These are phyloP conservation scores for Backusella mclennaniae DNA, from an alignment of 192 early-diverging fungal species.

Conservation along the genomic window DNA sequence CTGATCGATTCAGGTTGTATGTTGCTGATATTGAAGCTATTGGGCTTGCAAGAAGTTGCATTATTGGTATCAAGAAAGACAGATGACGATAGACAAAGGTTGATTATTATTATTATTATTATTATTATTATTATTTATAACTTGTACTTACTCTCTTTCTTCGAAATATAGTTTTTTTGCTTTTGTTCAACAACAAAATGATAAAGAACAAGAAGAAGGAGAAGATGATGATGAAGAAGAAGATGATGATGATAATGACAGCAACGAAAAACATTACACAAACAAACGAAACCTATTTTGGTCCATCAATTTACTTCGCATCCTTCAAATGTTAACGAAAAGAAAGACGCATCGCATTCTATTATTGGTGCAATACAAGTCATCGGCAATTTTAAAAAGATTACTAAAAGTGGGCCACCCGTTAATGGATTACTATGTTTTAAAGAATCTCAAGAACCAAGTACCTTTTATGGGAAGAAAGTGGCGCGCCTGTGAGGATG, in stretches of 20 bases:
- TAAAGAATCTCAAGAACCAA: constrained; percentile 82
- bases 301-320: constrained; percentile 70
- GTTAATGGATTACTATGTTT: constrained; percentile 64
- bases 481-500: constrained; percentile 65
- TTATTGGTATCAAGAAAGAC: constrained; percentile 46
- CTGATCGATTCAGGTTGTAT: constrained; percentile 82
- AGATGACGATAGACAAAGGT: constrained; percentile 49
- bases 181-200: not conserved
- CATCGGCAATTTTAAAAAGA: constrained; percentile 75
- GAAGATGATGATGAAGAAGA: not conserved
- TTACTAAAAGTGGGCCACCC: constrained; percentile 71
- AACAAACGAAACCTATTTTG: constrained; percentile 64
- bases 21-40: constrained; percentile 80
- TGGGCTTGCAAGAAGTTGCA: constrained; percentile 68
- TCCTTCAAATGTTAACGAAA: constrained; percentile 82
- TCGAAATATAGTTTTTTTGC: constrained; percentile 7
- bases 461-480: constrained; percentile 76
- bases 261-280: constrained; percentile 8
- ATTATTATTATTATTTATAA: not conserved
- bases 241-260: constrained; percentile 2
- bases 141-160: not conserved
- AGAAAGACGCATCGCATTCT: constrained; percentile 72
- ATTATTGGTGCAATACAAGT: constrained; percentile 82
- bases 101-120: not conserved
- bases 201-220: not conserved